phyloP scores from a whole-genome alignment of 345 rosid genomes.

The Nasturtium officinale region DNA sequence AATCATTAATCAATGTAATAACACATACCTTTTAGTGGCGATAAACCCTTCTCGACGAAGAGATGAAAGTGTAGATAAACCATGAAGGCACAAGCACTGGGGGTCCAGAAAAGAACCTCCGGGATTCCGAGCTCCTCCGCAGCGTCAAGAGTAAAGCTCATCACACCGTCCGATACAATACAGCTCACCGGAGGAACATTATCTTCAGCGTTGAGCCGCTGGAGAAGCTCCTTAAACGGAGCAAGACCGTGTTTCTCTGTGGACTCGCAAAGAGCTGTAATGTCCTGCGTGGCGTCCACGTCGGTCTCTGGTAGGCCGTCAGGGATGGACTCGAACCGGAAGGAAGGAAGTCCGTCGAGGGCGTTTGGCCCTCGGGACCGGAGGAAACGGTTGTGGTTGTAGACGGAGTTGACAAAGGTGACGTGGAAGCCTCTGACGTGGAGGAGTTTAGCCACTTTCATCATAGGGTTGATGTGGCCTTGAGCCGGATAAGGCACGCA shows the following conservation, averaged over 20 bases:
- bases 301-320: constrained; percentile 35
- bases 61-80: constrained; percentile 1
- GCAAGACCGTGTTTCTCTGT: constrained; percentile 14
- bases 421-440: constrained; percentile 48
- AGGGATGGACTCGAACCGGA: constrained; percentile 44
- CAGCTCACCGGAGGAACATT: constrained; percentile 30
- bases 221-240: constrained; percentile 32
- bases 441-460: constrained; percentile 49
- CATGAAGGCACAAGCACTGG: constrained; percentile 30
- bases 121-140: constrained; percentile 30
- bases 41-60: constrained; percentile 1
- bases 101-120: constrained; percentile 19
- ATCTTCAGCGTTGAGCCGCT: neutral
- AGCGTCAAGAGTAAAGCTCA: constrained; percentile 34
- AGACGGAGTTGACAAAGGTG: constrained; percentile 51
- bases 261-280: constrained; percentile 15
- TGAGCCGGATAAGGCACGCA: constrained; percentile 52
- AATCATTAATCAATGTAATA: neutral
- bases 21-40: constrained; percentile 23
- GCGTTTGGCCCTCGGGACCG: constrained; percentile 38
- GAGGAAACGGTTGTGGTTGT: constrained; percentile 45
- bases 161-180: constrained; percentile 22
- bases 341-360: constrained; percentile 31
- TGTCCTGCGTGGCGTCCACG: constrained; percentile 11
- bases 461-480: constrained; percentile 57